Evolutionary conservation across 129 eudicot genomes (phyloP).

Genomic region (Tagetes patula): DNA sequence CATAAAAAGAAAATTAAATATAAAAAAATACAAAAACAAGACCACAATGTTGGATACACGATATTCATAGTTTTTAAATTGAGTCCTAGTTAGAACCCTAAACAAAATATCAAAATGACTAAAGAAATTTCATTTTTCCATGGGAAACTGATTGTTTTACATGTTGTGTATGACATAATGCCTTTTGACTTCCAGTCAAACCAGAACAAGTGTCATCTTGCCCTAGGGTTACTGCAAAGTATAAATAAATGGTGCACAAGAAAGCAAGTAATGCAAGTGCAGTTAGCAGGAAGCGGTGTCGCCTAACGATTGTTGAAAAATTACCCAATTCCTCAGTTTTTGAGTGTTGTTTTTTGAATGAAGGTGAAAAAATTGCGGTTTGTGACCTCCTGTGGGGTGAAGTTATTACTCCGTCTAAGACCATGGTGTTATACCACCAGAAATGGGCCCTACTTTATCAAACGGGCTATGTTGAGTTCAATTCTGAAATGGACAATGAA

Average conservation of each 20-base stretch:
- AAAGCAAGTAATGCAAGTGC: slow-evolving; percentile 49
- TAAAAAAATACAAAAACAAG: background rate
- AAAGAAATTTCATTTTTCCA: slow-evolving; percentile 48
- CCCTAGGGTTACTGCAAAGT: slow-evolving; percentile 59
- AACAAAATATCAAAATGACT: slow-evolving; percentile 1
- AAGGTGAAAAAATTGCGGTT: slow-evolving; percentile 35
- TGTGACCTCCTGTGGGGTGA: slow-evolving; percentile 62
- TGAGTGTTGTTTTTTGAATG: slow-evolving; percentile 36
- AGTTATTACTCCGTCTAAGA: slow-evolving; percentile 39
- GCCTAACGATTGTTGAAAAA: slow-evolving; percentile 46
- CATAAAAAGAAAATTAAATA: background rate
- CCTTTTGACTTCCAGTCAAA: slow-evolving; percentile 43
- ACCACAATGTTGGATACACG: slow-evolving; percentile 9
- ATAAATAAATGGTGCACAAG: slow-evolving; percentile 62
- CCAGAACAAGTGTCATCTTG: slow-evolving; percentile 40
- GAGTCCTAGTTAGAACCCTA: slow-evolving; percentile 23
- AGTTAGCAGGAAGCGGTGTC: slow-evolving; percentile 57
- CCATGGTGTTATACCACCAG: slow-evolving; percentile 33
- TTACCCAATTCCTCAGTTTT: slow-evolving; percentile 45
- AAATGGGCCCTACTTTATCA: slow-evolving; percentile 7
- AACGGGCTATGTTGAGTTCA: slow-evolving; percentile 17
- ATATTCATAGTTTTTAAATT: background rate
- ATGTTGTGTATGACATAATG: slow-evolving; percentile 42
- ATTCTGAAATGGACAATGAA: slow-evolving; percentile 5
- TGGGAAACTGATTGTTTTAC: slow-evolving; percentile 41